Percentiles rank a stretch among this genome's conserved stretches.
Evolutionary conservation across 2,329 filamentous ascomycete species (phyloP).

Genomic region (Sphaerulina musiva): DNA sequence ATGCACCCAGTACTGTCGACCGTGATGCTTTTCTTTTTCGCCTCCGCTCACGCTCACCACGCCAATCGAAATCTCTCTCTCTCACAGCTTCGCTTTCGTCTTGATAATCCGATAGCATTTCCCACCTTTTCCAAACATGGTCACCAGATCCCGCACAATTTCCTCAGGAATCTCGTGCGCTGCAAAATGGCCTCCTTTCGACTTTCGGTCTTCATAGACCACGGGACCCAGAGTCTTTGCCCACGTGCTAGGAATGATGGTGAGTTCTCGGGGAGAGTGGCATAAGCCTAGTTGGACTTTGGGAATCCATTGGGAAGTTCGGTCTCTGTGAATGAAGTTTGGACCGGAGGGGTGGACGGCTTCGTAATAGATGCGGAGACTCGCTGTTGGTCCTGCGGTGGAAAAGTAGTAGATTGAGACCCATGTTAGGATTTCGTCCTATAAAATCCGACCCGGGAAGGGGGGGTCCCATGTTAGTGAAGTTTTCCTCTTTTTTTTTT

Average conservation of each 20-base stretch:
- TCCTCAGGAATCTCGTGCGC: slow-evolving; percentile 39
- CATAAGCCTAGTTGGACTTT: slow-evolving; percentile 48
- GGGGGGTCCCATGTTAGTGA: too few relatives aligned
- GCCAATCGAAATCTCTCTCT: neutral
- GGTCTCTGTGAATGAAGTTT: slow-evolving; percentile 27
- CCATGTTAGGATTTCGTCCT: slow-evolving; percentile 69
- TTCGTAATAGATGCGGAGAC: slow-evolving; percentile 68
- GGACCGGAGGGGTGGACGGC: slow-evolving; percentile 36
- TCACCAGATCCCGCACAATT: slow-evolving; percentile 16
- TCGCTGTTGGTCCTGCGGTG: slow-evolving; percentile 61
- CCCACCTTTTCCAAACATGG: slow-evolving; percentile 22
- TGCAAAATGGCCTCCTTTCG: slow-evolving; percentile 53
- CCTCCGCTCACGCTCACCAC: too few relatives aligned
- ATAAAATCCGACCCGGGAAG: too few relatives aligned
- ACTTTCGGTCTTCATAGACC: slow-evolving; percentile 49
- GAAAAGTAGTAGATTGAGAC: slow-evolving; percentile 67
- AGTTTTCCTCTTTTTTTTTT: too few relatives aligned
- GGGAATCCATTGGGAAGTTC: slow-evolving; percentile 39
- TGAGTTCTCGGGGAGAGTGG: slow-evolving; percentile 55
- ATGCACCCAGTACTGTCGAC: neutral
- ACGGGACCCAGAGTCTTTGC: slow-evolving; percentile 52
- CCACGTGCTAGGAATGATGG: slow-evolving; percentile 51
- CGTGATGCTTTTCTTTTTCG: neutral
- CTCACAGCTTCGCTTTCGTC: slow-evolving; percentile 14
- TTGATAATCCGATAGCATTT: slow-evolving; percentile 16